Percentiles rank a stretch among this genome's conserved stretches.
Conservation (phyloP, 331 rosid genomes). For the Cydonia oblonga region DNA sequence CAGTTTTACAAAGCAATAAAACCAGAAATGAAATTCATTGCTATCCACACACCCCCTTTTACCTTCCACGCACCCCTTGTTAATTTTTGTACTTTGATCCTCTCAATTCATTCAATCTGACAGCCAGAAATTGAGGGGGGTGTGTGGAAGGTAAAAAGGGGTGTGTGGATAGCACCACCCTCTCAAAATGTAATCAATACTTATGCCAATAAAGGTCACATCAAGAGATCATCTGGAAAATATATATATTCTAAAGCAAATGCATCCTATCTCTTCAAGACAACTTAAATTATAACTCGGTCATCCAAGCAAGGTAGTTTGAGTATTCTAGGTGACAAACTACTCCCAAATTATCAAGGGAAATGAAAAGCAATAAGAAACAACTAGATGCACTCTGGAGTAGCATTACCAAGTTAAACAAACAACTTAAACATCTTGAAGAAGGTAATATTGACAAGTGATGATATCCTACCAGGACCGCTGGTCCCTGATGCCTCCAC, state of each 20-base stretch:
- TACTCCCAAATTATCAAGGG: neutral
- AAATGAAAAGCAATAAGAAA: neutral
- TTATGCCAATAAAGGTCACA: neutral
- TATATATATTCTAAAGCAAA: neutral
- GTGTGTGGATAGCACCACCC: no score
- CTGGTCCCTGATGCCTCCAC: conserved; percentile 92
- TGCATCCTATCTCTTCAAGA: neutral
- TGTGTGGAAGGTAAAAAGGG: no score
- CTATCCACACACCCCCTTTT: no score
- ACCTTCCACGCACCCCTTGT: no score
- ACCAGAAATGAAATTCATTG: neutral
- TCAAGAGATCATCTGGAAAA: neutral
- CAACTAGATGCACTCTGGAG: neutral
- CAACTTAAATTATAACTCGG: neutral
- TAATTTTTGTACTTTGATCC: no score
- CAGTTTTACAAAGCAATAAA: neutral
- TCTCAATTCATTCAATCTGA: no score
- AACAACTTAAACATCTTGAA: neutral
- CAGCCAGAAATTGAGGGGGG: no score
- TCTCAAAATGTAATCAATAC: neutral
- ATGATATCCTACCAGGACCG: conserved; percentile 63
- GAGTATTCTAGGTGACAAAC: neutral
- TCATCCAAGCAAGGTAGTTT: neutral
- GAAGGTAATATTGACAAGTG: neutral
- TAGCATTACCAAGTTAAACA: neutral